These are phyloP conservation scores for Stygiomarasmius scandens DNA, from an alignment of 1,284 basidiomycete species.

Conservation along the genomic window DNA sequence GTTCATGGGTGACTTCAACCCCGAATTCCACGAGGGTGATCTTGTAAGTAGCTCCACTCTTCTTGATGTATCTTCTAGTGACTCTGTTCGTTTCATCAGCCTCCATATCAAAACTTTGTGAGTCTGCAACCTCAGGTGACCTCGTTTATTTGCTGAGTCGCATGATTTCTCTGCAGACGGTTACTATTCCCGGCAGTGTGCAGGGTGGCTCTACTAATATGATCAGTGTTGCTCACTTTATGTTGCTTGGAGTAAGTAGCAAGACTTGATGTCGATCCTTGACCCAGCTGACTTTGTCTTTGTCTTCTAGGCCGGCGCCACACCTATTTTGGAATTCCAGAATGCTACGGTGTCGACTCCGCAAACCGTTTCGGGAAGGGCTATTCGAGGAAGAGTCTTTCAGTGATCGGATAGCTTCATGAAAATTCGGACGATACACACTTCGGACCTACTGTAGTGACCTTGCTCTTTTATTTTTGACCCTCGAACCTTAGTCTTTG, in stretches of 20 bases:
- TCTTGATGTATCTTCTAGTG: background rate
- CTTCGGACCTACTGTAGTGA: no score
- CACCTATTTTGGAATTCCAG: conserved; percentile 28
- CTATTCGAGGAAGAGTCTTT: conserved; percentile 1
- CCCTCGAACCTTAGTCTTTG: no score
- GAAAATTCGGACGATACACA: no score
- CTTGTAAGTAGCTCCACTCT: conserved; percentile 4
- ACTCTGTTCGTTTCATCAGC: background rate
- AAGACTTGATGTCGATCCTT: background rate
- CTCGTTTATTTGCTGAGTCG: background rate
- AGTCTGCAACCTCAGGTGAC: background rate
- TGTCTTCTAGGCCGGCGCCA: conserved; percentile 13
- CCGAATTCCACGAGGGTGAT: conserved; percentile 9
- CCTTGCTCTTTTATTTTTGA: no score
- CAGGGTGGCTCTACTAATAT: conserved; percentile 25
- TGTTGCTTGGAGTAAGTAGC: conserved; percentile 17
- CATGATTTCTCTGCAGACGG: conserved; percentile 6
- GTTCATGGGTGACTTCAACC: conserved; percentile 12
- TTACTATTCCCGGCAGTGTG: conserved; percentile 5
- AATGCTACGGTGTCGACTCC: conserved; percentile 30
- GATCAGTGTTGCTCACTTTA: conserved; percentile 17
- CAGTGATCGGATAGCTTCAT: background rate
- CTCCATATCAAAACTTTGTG: conserved; percentile 18
- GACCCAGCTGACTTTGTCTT: background rate
- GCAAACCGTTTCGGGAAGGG: background rate